A percentile compares a stretch with the other conserved stretches of the same genome.
phyloP scores from a whole-genome alignment of 768 basidiomycete genomes.

The Russula compacta region DNA sequence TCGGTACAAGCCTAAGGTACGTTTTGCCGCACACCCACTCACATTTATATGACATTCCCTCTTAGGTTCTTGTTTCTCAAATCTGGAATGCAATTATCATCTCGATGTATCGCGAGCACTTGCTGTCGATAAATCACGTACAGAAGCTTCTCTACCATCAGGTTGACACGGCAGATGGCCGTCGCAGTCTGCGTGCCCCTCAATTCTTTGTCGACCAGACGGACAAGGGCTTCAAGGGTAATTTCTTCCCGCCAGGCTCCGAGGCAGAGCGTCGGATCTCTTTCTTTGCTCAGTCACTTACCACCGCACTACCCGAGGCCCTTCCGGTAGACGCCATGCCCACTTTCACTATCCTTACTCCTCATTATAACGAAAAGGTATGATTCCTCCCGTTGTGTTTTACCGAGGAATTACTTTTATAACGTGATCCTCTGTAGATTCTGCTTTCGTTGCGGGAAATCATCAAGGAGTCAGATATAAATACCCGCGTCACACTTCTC shows the following conservation, averaged over 20 bases:
- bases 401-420: not conserved
- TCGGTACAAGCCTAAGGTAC: conserved; percentile 98
- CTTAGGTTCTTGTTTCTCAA: conserved; percentile 89
- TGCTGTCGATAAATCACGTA: conserved; percentile 98
- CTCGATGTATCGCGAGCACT: conserved; percentile 98
- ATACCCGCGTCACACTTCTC: conserved; percentile 91
- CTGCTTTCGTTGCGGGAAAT: conserved; percentile 94
- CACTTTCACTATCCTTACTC: conserved; percentile 95
- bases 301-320: conserved; percentile 88
- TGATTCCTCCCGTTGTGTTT: conserved; percentile 7
- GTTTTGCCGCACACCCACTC: conserved; percentile 15
- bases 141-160: conserved; percentile 98
- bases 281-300: conserved; percentile 97
- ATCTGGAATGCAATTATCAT: conserved; percentile 99
- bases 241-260: conserved; percentile 90
- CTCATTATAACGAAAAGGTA: conserved; percentile 98
- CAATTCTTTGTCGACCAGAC: conserved; percentile 97
- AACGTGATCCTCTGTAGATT: conserved; percentile 42
- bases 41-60: not conserved
- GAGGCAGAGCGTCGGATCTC: conserved; percentile 97
- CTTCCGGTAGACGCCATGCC: conserved; percentile 99
- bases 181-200: conserved; percentile 87
- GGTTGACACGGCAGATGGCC: conserved; percentile 79
- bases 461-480: conserved; percentile 96
- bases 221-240: conserved; percentile 74